Evolutionary conservation across 2,329 filamentous ascomycete genomes (phyloP).

Genomic region (Fusarium keratoplasticum): DNA sequence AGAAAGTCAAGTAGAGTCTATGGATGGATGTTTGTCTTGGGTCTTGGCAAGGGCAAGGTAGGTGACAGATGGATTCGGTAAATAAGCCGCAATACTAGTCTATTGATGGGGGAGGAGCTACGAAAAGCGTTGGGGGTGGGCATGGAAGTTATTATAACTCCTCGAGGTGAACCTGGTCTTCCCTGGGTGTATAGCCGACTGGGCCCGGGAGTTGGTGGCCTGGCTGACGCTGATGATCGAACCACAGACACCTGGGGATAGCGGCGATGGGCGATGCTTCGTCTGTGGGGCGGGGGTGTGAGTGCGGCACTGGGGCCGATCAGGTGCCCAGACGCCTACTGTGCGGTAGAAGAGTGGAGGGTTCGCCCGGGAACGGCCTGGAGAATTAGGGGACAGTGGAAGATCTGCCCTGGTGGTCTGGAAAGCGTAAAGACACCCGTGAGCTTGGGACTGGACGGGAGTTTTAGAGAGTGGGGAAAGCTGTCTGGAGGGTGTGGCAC

Average conservation of each 20-base stretch:
- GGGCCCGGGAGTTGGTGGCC: slow-evolving; percentile 17
- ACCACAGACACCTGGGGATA: slow-evolving; percentile 25
- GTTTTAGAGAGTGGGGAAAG: slow-evolving; percentile 11
- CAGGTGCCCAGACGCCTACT: slow-evolving; percentile 27
- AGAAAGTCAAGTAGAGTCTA: slow-evolving; percentile 6
- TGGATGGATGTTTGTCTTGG: slow-evolving; percentile 13
- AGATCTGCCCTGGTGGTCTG: slow-evolving; percentile 6
- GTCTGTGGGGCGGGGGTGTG: slow-evolving; percentile 35
- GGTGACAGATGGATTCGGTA: slow-evolving; percentile 25
- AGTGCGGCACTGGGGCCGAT: slow-evolving; percentile 33
- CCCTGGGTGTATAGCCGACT: background rate
- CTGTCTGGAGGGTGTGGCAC: slow-evolving; percentile 24
- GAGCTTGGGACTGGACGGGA: background rate
- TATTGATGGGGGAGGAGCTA: slow-evolving; percentile 28
- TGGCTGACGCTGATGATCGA: slow-evolving; percentile 32
- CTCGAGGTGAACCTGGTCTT: slow-evolving; percentile 10
- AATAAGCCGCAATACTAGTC: slow-evolving; percentile 35
- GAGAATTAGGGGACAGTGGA: background rate
- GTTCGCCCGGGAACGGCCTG: slow-evolving; percentile 8
- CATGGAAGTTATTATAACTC: slow-evolving; percentile 30
- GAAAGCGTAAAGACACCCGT: slow-evolving; percentile 15
- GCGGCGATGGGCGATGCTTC: slow-evolving; percentile 26
- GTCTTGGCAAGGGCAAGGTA: slow-evolving; percentile 27
- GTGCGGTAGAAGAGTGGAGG: background rate
- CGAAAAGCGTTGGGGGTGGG: slow-evolving; percentile 26